Evolutionary conservation across 176 grass and related monocot genomes (phyloP).

Genomic region (Poa annua): DNA sequence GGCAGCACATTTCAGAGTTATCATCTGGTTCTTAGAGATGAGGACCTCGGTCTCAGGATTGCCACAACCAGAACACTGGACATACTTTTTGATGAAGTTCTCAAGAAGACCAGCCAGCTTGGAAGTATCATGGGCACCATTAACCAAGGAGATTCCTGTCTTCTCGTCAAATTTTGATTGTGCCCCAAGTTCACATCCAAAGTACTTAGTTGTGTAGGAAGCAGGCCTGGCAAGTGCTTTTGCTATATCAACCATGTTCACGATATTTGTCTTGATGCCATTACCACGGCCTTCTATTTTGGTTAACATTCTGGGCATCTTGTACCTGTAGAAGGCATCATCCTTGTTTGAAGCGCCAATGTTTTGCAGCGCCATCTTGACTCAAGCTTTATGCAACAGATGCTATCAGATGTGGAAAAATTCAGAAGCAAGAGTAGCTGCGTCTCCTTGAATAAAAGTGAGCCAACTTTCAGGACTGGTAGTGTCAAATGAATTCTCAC

Average conservation of each 20-base stretch:
- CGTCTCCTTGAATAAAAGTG: conserved; percentile 37
- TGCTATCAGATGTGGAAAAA: conserved; percentile 40
- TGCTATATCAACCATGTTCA: conserved; percentile 92
- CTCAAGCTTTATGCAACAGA: conserved; percentile 28
- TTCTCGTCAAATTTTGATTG: conserved; percentile 85
- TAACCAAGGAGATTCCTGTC: conserved; percentile 66
- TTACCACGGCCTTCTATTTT: conserved; percentile 82
- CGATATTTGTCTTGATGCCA: conserved; percentile 83
- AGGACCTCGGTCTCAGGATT: conserved; percentile 91
- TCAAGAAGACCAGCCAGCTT: conserved; percentile 91
- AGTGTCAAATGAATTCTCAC: not conserved
- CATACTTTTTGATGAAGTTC: conserved; percentile 96
- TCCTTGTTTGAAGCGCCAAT: conserved; percentile 88
- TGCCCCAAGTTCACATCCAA: conserved; percentile 74
- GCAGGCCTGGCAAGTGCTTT: conserved; percentile 76
- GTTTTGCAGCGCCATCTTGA: conserved; percentile 80
- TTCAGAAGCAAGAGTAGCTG: not conserved
- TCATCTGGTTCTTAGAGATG: conserved; percentile 76
- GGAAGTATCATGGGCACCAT: conserved; percentile 82
- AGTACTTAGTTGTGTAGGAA: conserved; percentile 85
- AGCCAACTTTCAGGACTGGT: conserved; percentile 1
- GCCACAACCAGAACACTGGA: conserved; percentile 85
- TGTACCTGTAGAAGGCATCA: conserved; percentile 97
- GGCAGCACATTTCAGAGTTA: conserved; percentile 85
- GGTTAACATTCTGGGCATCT: conserved; percentile 92